Evolutionary conservation across 2,329 filamentous ascomycete species (phyloP), one percentile per base, ranked within the genome.

Genomic region (Sporothrix sp.): DNA sequence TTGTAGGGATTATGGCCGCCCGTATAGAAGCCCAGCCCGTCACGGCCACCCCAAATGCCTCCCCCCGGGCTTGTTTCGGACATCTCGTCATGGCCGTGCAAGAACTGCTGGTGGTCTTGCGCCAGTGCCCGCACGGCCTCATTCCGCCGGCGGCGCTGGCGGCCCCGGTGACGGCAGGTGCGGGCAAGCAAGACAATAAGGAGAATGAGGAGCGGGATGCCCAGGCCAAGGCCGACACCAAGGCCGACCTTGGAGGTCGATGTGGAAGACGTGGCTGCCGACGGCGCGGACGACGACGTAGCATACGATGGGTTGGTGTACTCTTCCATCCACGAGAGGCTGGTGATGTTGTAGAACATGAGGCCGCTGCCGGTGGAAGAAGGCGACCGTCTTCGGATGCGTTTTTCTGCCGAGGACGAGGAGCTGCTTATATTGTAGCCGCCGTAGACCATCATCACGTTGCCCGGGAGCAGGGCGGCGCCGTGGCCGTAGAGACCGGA

Each of bases 371-470:
- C 42, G 14, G 13, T 35, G 38, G 59, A 60, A 11, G 57, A 59
- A 1, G 67, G 60, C 8, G 37, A 11, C 6, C 52, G 14, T 6
- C 52, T 27, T 10, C 33, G 21, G 28, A 45, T 36, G n/a, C 37
- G 40, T 21, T 45, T 46, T 28, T 28, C n/a, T 30, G 39, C 28
- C 8, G 49, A 42, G 2, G 51, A 20, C 2, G 50, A 20, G 3
- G 47, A 9, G 44, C 30, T 37, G 39, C 30, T 38, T 30, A 80
- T 78, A 20, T 71, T 70, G 60, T 79, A 78, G 1, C 81, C 81
- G 6, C 81, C 81, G 39, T 81, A 76, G 2, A 84, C 69, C 73
- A 84, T 78, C 77, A 85, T 81, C 2, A 84, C 71, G 56, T 84
- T 83, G 2, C 81, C 81, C 1, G 81, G 81, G 3, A 85, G 64